phyloP scores from a whole-genome alignment of 345 rosid genomes.

The Brassica cretica region DNA sequence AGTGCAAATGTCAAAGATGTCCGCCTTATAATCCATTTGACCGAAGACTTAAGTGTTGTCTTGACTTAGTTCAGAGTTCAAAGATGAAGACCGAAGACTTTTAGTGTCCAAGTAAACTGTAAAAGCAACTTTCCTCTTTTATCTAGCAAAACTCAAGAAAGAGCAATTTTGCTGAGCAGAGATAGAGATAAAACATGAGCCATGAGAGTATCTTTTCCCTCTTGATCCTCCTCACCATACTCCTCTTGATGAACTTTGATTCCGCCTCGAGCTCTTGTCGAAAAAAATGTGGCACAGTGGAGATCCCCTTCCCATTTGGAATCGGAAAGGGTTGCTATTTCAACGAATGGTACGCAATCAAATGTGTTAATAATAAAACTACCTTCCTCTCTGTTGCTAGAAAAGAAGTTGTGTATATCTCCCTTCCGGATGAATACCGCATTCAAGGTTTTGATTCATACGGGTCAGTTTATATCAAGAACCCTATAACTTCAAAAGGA shows the following conservation, averaged over 20 bases:
- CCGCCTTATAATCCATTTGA: not conserved
- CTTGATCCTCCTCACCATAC: not conserved
- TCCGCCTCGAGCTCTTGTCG: not conserved
- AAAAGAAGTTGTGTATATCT: not conserved
- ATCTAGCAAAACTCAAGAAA: not conserved
- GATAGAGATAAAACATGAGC: not conserved
- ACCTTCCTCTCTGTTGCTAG: not conserved
- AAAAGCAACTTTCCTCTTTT: not conserved
- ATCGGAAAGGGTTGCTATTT: not conserved
- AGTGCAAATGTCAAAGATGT: not conserved
- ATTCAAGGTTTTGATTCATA: not conserved
- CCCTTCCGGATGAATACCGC: not conserved
- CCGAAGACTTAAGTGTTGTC: not conserved
- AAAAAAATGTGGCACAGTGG: not conserved
- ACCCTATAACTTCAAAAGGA: conserved; percentile 7
- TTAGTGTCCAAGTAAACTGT: not conserved
- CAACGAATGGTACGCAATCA: not conserved
- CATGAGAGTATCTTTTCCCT: not conserved
- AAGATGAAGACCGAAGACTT: not conserved
- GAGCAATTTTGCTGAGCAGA: not conserved
- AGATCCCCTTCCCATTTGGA: conserved; percentile 5
- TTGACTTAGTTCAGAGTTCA: not conserved
- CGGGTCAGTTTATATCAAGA: not conserved
- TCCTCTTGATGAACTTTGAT: not conserved
- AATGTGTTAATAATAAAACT: not conserved